Conservation (phyloP, 2,329 filamentous ascomycete species). For the Macrophomina pseudophaseolina region DNA sequence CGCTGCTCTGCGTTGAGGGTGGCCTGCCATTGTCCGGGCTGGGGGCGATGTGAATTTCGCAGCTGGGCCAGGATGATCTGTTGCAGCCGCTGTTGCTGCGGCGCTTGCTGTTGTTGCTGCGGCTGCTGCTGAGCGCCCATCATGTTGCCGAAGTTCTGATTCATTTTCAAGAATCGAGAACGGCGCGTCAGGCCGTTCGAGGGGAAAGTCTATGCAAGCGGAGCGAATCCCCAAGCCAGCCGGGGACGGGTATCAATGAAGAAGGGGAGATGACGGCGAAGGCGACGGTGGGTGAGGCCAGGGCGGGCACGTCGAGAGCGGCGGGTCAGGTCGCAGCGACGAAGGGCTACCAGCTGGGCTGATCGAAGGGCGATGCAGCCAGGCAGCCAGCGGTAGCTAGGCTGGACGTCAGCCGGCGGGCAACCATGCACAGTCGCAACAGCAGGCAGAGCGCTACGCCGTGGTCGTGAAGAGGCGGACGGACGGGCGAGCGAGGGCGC, state of each 20-base stretch:
- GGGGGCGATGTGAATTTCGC: conserved; percentile 10
- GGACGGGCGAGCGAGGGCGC: neutral
- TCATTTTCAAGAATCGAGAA: conserved; percentile 14
- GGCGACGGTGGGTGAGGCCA: conserved; percentile 7
- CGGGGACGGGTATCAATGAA: conserved; percentile 13
- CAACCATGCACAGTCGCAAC: conserved; percentile 25
- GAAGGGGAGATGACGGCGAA: neutral
- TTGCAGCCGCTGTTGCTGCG: conserved; percentile 15
- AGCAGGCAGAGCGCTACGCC: neutral
- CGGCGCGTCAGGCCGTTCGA: neutral
- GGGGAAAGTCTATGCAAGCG: conserved; percentile 3
- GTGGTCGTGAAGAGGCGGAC: neutral
- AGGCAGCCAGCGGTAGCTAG: conserved; percentile 28
- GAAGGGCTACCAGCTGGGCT: conserved; percentile 25
- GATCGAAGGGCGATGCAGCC: conserved; percentile 27
- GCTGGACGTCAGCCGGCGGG: conserved; percentile 22
- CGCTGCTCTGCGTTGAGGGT: conserved; percentile 2
- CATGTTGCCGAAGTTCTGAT: conserved; percentile 21
- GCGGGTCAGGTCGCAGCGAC: neutral
- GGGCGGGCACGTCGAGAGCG: conserved; percentile 1
- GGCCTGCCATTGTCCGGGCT: conserved; percentile 12
- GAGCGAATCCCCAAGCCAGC: conserved; percentile 22
- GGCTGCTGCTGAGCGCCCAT: conserved; percentile 22
- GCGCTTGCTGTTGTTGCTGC: conserved; percentile 1
- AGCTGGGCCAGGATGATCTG: conserved; percentile 17